Evolutionary conservation across 2,329 filamentous ascomycete genomes (phyloP), one percentile per base, ranked within the genome.

Genomic region (Sclerotinia trifoliorum): DNA sequence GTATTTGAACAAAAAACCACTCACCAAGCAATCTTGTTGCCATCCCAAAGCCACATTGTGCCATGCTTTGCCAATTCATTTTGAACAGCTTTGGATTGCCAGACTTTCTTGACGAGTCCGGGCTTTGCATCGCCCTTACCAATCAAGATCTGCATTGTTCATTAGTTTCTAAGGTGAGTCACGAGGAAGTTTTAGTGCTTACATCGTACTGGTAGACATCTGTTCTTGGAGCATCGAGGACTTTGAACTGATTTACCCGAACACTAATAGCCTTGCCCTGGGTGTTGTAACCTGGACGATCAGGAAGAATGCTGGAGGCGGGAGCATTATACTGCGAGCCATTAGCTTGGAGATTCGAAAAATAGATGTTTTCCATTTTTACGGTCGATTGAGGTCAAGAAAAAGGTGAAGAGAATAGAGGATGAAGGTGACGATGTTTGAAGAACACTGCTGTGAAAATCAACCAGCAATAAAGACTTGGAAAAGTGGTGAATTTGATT

Each of bases 201-300:
- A 94, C 91, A 80, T 97, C 93, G 74, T 94, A 98, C 76, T 97
- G 94, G 71, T 88, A 88, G 29, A 97, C 86, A 0, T 86, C 85
- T 17, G 82, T 84, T 2, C 78, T 82, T 0, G 88, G 88, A 67
- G 88, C 86, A 13, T 81, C 79, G 0, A 78, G 79, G 66, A 97
- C 88, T 0, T 88, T 84, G 79, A 89, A 96, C 15, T 92, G 88
- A 77, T 98, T 98, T 49, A 96, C 80, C 0, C 76, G 78, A 1
- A 92, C 73, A 0, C 79, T 75, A 26, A 88, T 83, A 0, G 81
- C 76, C 70, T 84, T 85, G 1, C 88, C 89, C 10, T 82, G 80
- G 0, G 79, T 84, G 70, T 88, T 90, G 77, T 85, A 87, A 0
- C 80, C 83, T 0, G 85, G 85, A 2, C 88, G 86, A 7, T 70